phyloP scores from a whole-genome alignment of 1,284 basidiomycete species.

The Papiliotrema fonsecae region DNA sequence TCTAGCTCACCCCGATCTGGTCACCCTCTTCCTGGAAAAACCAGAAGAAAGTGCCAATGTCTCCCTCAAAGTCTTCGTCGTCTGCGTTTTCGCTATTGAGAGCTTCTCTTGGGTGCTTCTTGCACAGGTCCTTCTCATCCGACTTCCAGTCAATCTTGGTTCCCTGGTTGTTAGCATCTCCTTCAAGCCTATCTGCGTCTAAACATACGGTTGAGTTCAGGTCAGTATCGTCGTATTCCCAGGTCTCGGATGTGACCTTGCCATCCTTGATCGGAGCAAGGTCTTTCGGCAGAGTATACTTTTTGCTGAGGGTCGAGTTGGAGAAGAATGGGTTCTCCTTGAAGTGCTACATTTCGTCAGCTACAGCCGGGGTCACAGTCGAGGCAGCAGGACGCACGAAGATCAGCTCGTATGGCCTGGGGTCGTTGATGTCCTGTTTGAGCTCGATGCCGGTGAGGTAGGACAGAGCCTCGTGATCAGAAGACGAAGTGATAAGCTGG shows the following conservation, averaged over 20 bases:
- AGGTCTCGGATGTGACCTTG: conserved; percentile 31
- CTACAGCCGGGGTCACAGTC: conserved; percentile 1
- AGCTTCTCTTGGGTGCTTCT: conserved; percentile 45
- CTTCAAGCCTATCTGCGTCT: background rate
- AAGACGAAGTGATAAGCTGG: conserved; percentile 24
- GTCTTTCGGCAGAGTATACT: conserved; percentile 30
- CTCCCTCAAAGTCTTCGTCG: conserved; percentile 40
- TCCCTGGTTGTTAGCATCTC: conserved; percentile 15
- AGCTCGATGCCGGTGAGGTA: conserved; percentile 43
- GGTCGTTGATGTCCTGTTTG: conserved; percentile 40
- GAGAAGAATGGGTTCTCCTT: conserved; percentile 47
- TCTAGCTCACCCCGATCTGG: conserved; percentile 20
- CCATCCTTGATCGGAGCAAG: conserved; percentile 28
- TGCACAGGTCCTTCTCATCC: conserved; percentile 48
- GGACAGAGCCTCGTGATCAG: conserved; percentile 41
- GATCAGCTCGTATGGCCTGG: conserved; percentile 41
- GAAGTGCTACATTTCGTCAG: conserved; percentile 33
- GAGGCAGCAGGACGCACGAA: conserved; percentile 31
- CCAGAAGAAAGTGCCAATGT: conserved; percentile 51
- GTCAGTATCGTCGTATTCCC: conserved; percentile 27
- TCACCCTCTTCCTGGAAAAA: conserved; percentile 48
- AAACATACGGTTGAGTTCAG: conserved; percentile 25
- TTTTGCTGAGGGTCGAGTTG: conserved; percentile 41
- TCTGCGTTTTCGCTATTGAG: conserved; percentile 14
- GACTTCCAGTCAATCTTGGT: conserved; percentile 51